These are phyloP conservation scores for Fusarium zealandicum DNA, from an alignment of 2,329 filamentous ascomycete genomes.

Conservation along the genomic window DNA sequence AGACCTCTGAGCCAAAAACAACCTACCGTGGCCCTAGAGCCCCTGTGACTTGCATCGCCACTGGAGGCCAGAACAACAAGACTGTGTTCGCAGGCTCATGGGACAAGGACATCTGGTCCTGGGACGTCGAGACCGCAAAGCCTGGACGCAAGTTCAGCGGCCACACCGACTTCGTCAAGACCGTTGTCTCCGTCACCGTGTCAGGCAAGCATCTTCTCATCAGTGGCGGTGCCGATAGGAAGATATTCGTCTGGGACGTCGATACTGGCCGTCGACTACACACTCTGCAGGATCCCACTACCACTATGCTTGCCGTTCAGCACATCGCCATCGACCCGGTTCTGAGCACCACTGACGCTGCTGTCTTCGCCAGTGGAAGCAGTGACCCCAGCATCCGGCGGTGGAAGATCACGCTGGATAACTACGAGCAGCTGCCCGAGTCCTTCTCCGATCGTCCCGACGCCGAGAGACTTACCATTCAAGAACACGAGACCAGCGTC, in stretches of 20 bases:
- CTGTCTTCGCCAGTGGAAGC: slow-evolving; percentile 78
- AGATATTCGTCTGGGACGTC: slow-evolving; percentile 85
- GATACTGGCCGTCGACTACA: slow-evolving; percentile 72
- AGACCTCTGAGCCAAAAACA: slow-evolving; percentile 45
- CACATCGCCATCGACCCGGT: slow-evolving; percentile 78
- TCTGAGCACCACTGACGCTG: slow-evolving; percentile 56
- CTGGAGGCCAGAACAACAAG: slow-evolving; percentile 62
- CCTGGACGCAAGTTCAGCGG: slow-evolving; percentile 70
- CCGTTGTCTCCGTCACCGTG: slow-evolving; percentile 69
- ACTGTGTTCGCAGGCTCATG: slow-evolving; percentile 88
- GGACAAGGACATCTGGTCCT: slow-evolving; percentile 93
- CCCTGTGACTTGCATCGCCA: slow-evolving; percentile 79
- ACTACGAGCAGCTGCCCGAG: slow-evolving; percentile 62
- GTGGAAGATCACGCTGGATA: slow-evolving; percentile 69
- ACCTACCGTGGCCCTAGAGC: slow-evolving; percentile 77
- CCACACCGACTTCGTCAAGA: slow-evolving; percentile 92
- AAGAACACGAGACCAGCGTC: slow-evolving; percentile 89
- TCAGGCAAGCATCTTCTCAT: slow-evolving; percentile 69
- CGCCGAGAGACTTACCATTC: slow-evolving; percentile 61
- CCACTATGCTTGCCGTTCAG: slow-evolving; percentile 79
- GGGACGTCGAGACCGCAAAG: slow-evolving; percentile 68
- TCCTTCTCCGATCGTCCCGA: slow-evolving; percentile 51
- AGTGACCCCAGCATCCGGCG: slow-evolving; percentile 81
- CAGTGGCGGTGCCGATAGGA: slow-evolving; percentile 79
- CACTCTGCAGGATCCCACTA: slow-evolving; percentile 76